Evolutionary conservation across 208 protist genomes (phyloP).

Genomic region (Leishmania tropica): DNA sequence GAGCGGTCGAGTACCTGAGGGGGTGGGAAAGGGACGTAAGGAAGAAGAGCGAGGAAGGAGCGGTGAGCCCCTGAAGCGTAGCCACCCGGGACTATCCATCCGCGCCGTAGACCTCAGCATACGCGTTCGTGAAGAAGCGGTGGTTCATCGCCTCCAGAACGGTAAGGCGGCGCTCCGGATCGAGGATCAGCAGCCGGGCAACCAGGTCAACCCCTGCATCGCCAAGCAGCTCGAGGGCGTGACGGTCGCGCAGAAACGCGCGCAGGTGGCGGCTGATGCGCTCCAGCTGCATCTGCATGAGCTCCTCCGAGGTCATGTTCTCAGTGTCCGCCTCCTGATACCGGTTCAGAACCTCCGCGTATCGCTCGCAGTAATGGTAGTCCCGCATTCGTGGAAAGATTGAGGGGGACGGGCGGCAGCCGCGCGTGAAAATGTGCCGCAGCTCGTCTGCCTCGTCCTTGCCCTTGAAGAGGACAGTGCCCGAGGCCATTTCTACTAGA

Average conservation of each 20-base stretch:
- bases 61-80: background rate
- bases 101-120: conserved; percentile 25
- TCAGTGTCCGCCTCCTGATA: conserved; percentile 20
- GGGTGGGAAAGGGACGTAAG: background rate
- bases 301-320: conserved; percentile 1
- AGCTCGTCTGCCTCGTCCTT: conserved; percentile 86
- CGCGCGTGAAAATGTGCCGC: conserved; percentile 77
- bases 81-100: background rate
- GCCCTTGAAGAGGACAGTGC: conserved; percentile 80
- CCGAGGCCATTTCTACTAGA: conserved; percentile 82
- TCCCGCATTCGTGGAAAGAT: conserved; percentile 55
- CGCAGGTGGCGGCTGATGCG: conserved; percentile 35
- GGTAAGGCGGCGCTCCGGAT: conserved; percentile 63
- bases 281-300: conserved; percentile 28
- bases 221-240: conserved; percentile 50
- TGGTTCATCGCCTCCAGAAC: conserved; percentile 65
- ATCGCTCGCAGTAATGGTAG: conserved; percentile 48
- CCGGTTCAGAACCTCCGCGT: conserved; percentile 24
- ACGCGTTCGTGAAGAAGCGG: conserved; percentile 53
- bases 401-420: conserved; percentile 87
- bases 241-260: conserved; percentile 36
- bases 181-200: conserved; percentile 53
- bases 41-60: background rate
- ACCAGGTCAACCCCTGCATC: conserved; percentile 70
- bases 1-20: background rate